Evolutionary conservation across 2,329 filamentous ascomycete species (phyloP), one percentile per base, ranked within the genome.

Genomic region (Fusarium cyanostomum): DNA sequence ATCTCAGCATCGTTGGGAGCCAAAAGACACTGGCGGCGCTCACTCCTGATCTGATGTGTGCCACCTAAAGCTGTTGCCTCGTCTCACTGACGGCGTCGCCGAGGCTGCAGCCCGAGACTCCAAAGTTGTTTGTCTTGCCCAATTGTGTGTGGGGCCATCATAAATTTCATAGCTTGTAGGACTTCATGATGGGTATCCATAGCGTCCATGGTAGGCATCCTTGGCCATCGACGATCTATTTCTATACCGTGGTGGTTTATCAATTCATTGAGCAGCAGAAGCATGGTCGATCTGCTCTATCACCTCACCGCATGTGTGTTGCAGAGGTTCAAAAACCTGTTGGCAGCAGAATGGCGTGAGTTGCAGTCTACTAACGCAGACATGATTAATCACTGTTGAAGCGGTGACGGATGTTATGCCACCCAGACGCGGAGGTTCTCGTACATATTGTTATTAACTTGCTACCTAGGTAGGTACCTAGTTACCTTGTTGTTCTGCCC

Each of bases 81-180:
- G 4, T 21, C 21, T 21, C 21, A 6, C 6, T 21, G 21, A 21
- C 21, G 6, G 21, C 21, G 21, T 21, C 21, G 21, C 21, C 6
- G 21, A 21, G 21, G 21, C 21, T 21, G 21, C 21, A 4, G 21
- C n/a, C n/a, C n/a, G n/a, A 45, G 49, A 16, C 24, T 39, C 28
- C 42, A 62, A 38, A 48, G 27, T n/a, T 48, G 33, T 10, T 28
- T 38, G 21, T 24, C 11, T 39, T 59, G 48, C 51, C 50, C 38
- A 53, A 56, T 37, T 51, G 54, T 64, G 60, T 46, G 46, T 50
- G 48, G 49, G 48, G 58, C 56, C 37, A 49, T 54, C 38, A 51
- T 54, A 38, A 45, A 49, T 59, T 26, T 45, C 53, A 58, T 52
- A 46, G 38, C 33, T 51, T 44, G 37, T 44, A 43, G 31, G 59